phyloP scores from a whole-genome alignment of 768 basidiomycete species.

The Naganishia vishniacii region DNA sequence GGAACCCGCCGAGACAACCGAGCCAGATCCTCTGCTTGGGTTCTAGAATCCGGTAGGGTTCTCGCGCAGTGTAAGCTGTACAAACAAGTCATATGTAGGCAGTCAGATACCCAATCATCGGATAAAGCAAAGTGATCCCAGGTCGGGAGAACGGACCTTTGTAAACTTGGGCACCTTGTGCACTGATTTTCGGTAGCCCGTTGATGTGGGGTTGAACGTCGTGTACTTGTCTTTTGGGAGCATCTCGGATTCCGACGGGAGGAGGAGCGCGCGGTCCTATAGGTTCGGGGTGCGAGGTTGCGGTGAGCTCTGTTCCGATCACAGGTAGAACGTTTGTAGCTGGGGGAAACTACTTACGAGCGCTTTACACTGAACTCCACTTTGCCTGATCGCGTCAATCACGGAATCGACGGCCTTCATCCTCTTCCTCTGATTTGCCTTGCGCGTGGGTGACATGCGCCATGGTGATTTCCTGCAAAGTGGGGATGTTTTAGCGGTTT shows the following conservation, averaged over 20 bases:
- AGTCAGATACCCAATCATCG: background rate
- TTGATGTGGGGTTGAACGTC: slow-evolving; percentile 64
- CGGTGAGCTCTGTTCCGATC: background rate
- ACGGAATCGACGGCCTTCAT: slow-evolving; percentile 90
- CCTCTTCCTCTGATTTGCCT: slow-evolving; percentile 80
- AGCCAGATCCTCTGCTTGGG: no score
- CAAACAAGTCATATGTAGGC: background rate
- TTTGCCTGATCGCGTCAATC: slow-evolving; percentile 75
- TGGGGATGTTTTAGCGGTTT: background rate
- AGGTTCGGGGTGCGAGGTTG: background rate
- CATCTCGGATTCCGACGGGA: slow-evolving; percentile 95
- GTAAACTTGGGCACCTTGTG: slow-evolving; percentile 99
- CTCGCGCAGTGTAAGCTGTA: slow-evolving; percentile 67
- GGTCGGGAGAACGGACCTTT: slow-evolving; percentile 72
- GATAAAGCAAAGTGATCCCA: no score
- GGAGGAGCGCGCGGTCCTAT: slow-evolving; percentile 66
- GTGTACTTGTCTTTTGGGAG: slow-evolving; percentile 77
- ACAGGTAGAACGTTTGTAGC: background rate
- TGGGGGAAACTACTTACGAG: slow-evolving; percentile 57
- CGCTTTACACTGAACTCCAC: slow-evolving; percentile 70
- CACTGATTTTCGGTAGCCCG: slow-evolving; percentile 84
- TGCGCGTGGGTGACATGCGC: slow-evolving; percentile 83
- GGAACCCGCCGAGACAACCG: no score
- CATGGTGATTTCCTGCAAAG: slow-evolving; percentile 81
- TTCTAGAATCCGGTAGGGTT: slow-evolving; percentile 86